Percentiles rank a stretch among this genome's conserved stretches.
phyloP scores from a whole-genome alignment of 768 basidiomycete genomes.

The Vararia minispora region DNA sequence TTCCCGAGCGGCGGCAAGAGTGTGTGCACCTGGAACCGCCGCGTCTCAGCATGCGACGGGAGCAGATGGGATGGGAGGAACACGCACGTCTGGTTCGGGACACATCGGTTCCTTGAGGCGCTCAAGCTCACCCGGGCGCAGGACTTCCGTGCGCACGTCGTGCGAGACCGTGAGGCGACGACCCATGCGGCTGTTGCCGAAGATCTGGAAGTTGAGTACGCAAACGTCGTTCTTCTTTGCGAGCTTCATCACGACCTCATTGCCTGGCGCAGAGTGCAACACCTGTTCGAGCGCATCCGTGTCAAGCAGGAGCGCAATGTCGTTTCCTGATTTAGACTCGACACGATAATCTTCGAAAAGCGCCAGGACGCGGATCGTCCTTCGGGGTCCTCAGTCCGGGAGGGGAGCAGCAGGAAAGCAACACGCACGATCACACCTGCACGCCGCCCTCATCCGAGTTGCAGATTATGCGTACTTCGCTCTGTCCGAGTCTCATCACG shows the following conservation, averaged over 20 bases:
- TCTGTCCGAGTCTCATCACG: conserved; percentile 68
- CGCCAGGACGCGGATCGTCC: conserved; percentile 54
- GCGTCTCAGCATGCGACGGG: background rate
- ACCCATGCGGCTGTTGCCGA: conserved; percentile 51
- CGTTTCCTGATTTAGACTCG: conserved; percentile 76
- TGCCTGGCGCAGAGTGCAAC: conserved; percentile 50
- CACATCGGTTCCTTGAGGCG: conserved; percentile 72
- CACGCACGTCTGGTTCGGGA: conserved; percentile 71
- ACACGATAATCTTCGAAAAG: conserved; percentile 73
- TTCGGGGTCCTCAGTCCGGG: conserved; percentile 17
- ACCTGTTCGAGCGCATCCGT: conserved; percentile 68
- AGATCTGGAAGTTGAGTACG: conserved; percentile 68
- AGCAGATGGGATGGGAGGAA: background rate
- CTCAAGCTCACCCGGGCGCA: conserved; percentile 64
- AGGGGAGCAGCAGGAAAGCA: conserved; percentile 24
- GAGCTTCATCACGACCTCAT: conserved; percentile 67
- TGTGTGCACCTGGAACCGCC: conserved; percentile 50
- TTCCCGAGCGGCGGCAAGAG: conserved; percentile 65
- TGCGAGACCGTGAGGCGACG: conserved; percentile 57
- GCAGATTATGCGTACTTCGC: conserved; percentile 75
- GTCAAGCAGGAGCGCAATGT: conserved; percentile 64
- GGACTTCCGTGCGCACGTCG: conserved; percentile 74
- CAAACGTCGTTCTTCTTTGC: conserved; percentile 81
- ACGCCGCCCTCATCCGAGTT: conserved; percentile 75
- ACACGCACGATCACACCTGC: conserved; percentile 71